Evolutionary conservation across 805 yeast genomes (phyloP).

Genomic region (Barnettozyma sucrosica): DNA sequence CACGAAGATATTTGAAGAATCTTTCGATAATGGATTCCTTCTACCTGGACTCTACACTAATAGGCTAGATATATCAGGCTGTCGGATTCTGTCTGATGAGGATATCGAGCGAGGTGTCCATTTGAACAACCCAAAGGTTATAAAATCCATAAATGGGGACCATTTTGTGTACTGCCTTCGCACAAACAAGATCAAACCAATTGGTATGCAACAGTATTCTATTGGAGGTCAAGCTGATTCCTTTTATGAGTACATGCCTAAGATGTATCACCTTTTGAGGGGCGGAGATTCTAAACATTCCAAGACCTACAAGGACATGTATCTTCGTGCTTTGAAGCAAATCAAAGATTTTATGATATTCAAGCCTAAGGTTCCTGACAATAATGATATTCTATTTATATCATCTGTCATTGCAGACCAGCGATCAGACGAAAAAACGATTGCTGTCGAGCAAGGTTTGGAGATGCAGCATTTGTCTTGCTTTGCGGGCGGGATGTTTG

Average conservation of each 20-base stretch:
- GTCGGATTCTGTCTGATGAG: slow-evolving; percentile 28
- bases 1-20: slow-evolving; percentile 33
- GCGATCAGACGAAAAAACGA: slow-evolving; percentile 13
- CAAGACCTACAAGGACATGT: slow-evolving; percentile 26
- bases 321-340: slow-evolving; percentile 32
- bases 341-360: slow-evolving; percentile 38
- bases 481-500: slow-evolving; percentile 49
- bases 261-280: slow-evolving; percentile 39
- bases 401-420: slow-evolving; percentile 23
- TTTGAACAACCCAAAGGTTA: slow-evolving; percentile 28
- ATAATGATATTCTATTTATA: slow-evolving; percentile 30
- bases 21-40: slow-evolving; percentile 26
- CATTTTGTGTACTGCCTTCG: slow-evolving; percentile 30
- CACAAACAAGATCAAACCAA: slow-evolving; percentile 20
- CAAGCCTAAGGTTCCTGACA: slow-evolving; percentile 39
- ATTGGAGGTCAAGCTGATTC: slow-evolving; percentile 41
- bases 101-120: slow-evolving; percentile 31
- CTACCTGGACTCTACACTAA: slow-evolving; percentile 41
- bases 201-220: slow-evolving; percentile 23
- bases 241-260: slow-evolving; percentile 44
- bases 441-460: slow-evolving; percentile 21
- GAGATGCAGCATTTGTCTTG: slow-evolving; percentile 46
- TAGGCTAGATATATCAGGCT: slow-evolving; percentile 46
- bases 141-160: slow-evolving; percentile 30
- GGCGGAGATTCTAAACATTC: slow-evolving; percentile 29